Conservation (phyloP, 495 filamentous ascomycete species). For the Bombardia bombarda region DNA sequence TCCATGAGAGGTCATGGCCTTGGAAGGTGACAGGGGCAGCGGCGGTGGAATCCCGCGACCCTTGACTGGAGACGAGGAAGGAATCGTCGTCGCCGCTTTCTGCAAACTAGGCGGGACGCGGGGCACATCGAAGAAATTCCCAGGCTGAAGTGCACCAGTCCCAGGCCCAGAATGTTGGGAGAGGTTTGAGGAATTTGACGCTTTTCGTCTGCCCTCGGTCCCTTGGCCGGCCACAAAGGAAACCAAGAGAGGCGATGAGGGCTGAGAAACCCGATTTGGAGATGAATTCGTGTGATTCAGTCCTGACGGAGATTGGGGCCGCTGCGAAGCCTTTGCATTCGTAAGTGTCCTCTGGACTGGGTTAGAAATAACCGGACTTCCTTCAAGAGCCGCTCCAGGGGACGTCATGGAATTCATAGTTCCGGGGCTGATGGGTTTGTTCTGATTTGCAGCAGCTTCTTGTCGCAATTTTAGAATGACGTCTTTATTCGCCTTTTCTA, state of each 20-base stretch:
- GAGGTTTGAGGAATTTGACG: constrained; percentile 75
- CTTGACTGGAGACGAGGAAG: constrained; percentile 72
- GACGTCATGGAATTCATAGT: constrained; percentile 31
- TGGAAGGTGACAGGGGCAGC: constrained; percentile 43
- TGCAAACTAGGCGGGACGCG: constrained; percentile 52
- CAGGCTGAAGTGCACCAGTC: constrained; percentile 73
- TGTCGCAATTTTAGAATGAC: constrained; percentile 91
- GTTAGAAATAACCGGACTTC: constrained; percentile 71
- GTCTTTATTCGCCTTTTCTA: constrained; percentile 98
- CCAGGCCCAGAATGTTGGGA: constrained; percentile 68
- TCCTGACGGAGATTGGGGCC: constrained; percentile 79
- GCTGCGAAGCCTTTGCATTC: constrained; percentile 60
- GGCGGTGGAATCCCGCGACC: constrained; percentile 48
- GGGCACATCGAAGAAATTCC: constrained; percentile 62
- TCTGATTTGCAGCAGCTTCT: constrained; percentile 69
- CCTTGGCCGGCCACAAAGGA: constrained; percentile 76
- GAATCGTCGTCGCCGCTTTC: constrained; percentile 50
- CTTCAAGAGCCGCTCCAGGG: constrained; percentile 62
- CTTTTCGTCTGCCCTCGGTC: constrained; percentile 44
- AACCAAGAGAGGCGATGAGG: constrained; percentile 87
- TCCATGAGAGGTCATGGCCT: constrained; percentile 19
- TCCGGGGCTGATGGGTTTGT: constrained; percentile 38
- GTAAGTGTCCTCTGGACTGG: constrained; percentile 81
- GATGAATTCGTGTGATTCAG: constrained; percentile 74
- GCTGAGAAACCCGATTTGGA: constrained; percentile 80